Base-by-base conservation (phyloP, 495 filamentous ascomycete species). In the Daldinia vernicosa region DNA sequence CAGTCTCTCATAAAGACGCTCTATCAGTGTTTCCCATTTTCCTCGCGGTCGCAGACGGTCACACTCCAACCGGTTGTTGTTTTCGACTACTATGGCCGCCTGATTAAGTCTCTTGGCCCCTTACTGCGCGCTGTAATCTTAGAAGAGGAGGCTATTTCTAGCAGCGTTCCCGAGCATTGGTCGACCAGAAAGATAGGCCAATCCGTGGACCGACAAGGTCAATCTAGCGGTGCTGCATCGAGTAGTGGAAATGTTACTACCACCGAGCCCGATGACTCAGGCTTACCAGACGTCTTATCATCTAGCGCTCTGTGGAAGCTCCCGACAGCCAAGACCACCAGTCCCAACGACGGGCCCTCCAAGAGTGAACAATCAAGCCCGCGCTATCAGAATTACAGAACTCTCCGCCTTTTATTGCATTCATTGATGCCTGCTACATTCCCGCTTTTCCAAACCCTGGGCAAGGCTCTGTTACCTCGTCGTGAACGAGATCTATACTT, bases 121-220 rank as follows among this genome's bases (percentile, higher is more conserved):
- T 82, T 99, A 30, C 86, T 96, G 64, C 88, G 91, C 30, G 88
- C 88, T 54, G 91, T 93, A 64, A 84, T 95, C 24, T 90, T 90
- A 84, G 96, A 99, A 77, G 92, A 95, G 65, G 91, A 92, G 32
- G 74, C 90, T 0, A 80, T 98, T 32, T 70, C 71, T n/a, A 74
- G 66, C 12, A 66, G 79, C n/a, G 81, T 83, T 6, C 83, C 83
- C 6, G 76, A 75, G 40, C 71, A 80, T 58, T 85, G 83, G 83
- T 80, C 77, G 15, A 60, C 64, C 14, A 75, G 73, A 37, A 76
- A 74, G 50, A 35, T 32, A 43, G 58, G 56, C 5, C 62, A 71
- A 4, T 14, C 53, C 11, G 50, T 61, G 28, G 69, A 71, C 51
- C 64, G 56, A 15, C 75, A 71, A 60, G 43, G 47, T 43, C 14